Evolutionary conservation across 208 protist species (phyloP).

Genomic region (Trypanosoma cruzi): DNA sequence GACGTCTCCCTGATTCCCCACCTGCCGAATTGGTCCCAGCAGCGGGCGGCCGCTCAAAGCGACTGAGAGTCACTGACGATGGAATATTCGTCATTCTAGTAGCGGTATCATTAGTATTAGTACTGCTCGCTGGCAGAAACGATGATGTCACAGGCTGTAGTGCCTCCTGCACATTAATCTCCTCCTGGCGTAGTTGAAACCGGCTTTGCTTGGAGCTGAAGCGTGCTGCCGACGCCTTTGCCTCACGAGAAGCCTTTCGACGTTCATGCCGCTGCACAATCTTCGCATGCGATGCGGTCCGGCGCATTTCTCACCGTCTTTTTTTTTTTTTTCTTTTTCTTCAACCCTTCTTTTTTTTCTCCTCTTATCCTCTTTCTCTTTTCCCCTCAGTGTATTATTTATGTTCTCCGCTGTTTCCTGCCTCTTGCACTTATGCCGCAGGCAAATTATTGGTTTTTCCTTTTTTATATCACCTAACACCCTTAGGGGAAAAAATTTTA

Average conservation of each 20-base stretch:
- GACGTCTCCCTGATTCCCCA: background rate
- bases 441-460: background rate
- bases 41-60: constrained; percentile 15
- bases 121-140: background rate
- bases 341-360: background rate
- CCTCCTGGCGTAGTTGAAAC: constrained; percentile 77
- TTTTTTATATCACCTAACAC: background rate
- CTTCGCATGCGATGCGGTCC: constrained; percentile 52
- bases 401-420: background rate
- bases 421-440: background rate
- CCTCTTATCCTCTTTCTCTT: constrained; percentile 7
- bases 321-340: constrained; percentile 15
- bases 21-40: no score
- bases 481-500: no score
- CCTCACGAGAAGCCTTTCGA: constrained; percentile 34
- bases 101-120: background rate
- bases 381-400: background rate
- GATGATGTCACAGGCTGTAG: constrained; percentile 15
- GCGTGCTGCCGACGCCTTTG: constrained; percentile 46
- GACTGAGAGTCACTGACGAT: constrained; percentile 6
- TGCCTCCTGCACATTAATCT: constrained; percentile 47
- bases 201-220: constrained; percentile 81
- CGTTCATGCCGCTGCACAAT: constrained; percentile 51
- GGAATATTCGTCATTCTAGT: background rate
- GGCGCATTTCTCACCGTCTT: no score